A percentile compares a stretch with the other conserved stretches of the same genome.
These are phyloP conservation scores for Pharnaceum exiguum DNA, from an alignment of 148 eudicot species.

Conservation along the genomic window DNA sequence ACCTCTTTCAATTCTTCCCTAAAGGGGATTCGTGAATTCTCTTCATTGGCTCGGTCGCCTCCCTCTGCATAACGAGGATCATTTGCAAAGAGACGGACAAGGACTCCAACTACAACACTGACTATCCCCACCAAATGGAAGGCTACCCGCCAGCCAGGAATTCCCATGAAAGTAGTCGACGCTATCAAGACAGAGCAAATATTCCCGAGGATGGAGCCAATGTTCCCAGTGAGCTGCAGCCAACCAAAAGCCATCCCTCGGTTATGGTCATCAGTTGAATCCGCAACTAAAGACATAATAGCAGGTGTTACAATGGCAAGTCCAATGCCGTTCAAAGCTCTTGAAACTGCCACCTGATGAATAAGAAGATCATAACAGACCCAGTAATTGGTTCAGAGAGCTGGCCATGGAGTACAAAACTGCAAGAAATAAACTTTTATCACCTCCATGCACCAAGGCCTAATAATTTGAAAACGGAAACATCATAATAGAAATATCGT, in stretches of 20 bases:
- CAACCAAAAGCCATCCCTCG: slow-evolving; percentile 94
- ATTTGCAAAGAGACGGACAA: slow-evolving; percentile 66
- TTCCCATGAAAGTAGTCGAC: slow-evolving; percentile 62
- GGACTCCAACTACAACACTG: slow-evolving; percentile 67
- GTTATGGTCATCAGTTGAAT: slow-evolving; percentile 80
- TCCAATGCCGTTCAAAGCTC: slow-evolving; percentile 87
- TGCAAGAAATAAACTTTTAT: not conserved
- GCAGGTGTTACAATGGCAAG: slow-evolving; percentile 89
- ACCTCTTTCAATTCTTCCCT: slow-evolving; percentile 44
- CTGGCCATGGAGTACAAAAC: slow-evolving; percentile 6
- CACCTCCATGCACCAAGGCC: no score
- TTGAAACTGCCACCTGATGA: slow-evolving; percentile 73
- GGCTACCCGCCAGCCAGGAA: slow-evolving; percentile 86
- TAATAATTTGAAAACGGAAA: no score
- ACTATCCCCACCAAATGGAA: slow-evolving; percentile 70
- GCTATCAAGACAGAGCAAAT: slow-evolving; percentile 58
- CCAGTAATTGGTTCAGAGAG: slow-evolving; percentile 7
- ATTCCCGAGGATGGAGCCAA: slow-evolving; percentile 82
- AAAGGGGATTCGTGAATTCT: slow-evolving; percentile 27
- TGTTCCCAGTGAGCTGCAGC: slow-evolving; percentile 58
- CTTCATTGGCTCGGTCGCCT: slow-evolving; percentile 14
- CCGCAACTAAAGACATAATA: slow-evolving; percentile 77
- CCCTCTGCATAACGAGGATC: slow-evolving; percentile 54
- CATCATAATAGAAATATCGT: no score
- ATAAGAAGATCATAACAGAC: slow-evolving; percentile 19